Evolutionary conservation across 139 green algal species (phyloP).

Genomic region (Chlamydomonas applanata): DNA sequence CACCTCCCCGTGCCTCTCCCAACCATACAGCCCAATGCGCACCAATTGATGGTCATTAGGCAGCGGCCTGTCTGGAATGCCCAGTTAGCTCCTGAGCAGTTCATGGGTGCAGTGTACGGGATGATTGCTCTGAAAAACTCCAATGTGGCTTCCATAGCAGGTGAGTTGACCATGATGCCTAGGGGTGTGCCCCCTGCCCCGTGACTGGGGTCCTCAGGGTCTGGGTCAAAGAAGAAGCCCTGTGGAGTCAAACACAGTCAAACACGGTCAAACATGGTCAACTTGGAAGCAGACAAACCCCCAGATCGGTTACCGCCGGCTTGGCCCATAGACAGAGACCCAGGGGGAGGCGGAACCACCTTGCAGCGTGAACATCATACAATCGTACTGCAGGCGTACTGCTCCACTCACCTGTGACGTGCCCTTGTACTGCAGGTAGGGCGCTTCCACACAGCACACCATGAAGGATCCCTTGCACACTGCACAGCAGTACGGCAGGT

Average conservation of each 20-base stretch:
- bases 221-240: constrained; percentile 19
- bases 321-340: no score
- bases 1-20: no score
- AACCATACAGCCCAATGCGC: no score
- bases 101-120: neutral
- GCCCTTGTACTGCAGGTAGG: constrained; percentile 29
- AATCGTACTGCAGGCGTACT: no score
- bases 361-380: no score
- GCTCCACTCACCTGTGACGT: constrained; percentile 8
- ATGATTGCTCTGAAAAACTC: neutral
- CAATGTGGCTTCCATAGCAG: neutral
- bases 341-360: no score
- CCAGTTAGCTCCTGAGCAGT: constrained; percentile 3
- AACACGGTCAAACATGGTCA: no score
- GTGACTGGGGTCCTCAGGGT: constrained; percentile 8
- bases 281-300: no score
- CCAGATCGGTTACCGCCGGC: no score
- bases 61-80: neutral
- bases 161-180: constrained; percentile 5
- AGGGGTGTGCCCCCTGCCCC: no score
- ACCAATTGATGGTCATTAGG: constrained; percentile 27
- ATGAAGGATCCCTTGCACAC: constrained; percentile 27
- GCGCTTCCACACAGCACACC: constrained; percentile 6
- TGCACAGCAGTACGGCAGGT: neutral
- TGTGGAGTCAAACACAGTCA: neutral